Conservation (phyloP, 2,329 filamentous ascomycete genomes). For the Aspergillus nomiae region DNA sequence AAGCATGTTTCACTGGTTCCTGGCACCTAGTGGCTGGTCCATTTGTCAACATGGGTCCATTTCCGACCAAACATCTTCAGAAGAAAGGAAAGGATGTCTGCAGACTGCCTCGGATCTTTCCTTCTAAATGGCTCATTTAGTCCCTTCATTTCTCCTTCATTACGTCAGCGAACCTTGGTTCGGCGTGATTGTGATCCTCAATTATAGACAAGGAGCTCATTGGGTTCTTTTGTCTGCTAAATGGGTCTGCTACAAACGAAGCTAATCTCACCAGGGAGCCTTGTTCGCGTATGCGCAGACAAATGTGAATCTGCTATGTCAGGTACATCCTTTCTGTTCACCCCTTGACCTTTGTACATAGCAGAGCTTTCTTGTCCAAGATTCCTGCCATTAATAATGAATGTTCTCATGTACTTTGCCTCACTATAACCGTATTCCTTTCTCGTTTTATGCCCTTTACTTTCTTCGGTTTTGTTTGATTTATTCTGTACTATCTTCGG, state of each 20-base stretch:
- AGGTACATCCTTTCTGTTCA: constrained; percentile 14
- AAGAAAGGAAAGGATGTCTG: constrained; percentile 2
- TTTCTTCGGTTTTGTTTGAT: not conserved
- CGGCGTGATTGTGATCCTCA: not conserved
- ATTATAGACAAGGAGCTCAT: not conserved
- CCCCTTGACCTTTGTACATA: constrained; percentile 27
- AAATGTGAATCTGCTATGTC: constrained; percentile 8
- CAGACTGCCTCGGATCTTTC: not conserved
- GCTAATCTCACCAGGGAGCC: constrained; percentile 6
- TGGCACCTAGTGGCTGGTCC: constrained; percentile 21
- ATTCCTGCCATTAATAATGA: constrained; percentile 11
- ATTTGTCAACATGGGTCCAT: constrained; percentile 18
- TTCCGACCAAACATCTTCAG: constrained; percentile 13
- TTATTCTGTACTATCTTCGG: not conserved
- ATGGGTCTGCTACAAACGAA: constrained; percentile 15
- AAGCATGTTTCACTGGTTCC: constrained; percentile 15
- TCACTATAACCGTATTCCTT: not conserved
- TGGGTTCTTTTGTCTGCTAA: constrained; percentile 1
- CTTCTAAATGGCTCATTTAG: not conserved
- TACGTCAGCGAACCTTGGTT: not conserved
- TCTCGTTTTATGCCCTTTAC: not conserved
- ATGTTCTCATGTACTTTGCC: not conserved
- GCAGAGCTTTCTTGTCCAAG: constrained; percentile 16
- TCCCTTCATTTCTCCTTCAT: not conserved
- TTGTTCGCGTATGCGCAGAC: constrained; percentile 13